Evolutionary conservation across 2,329 filamentous ascomycete species (phyloP).

Genomic region (Colletotrichum sp.): DNA sequence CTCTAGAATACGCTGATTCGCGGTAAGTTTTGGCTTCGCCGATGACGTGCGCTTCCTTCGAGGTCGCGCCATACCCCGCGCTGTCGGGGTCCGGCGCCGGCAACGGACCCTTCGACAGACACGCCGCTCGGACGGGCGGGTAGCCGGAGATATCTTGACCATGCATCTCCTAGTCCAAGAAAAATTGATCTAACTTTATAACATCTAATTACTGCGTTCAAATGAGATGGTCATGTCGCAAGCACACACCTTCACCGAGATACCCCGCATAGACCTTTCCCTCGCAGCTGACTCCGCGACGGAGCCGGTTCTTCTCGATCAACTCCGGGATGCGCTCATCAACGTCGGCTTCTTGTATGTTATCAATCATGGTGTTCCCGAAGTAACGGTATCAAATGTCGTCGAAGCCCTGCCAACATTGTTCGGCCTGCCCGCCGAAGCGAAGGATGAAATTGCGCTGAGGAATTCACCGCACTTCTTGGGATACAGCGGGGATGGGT

Average conservation of each 20-base stretch:
- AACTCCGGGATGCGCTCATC: slow-evolving; percentile 51
- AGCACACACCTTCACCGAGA: slow-evolving; percentile 35
- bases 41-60: slow-evolving; percentile 6
- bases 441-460: slow-evolving; percentile 47
- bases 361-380: slow-evolving; percentile 50
- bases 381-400: slow-evolving; percentile 38
- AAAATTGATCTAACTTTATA: neutral
- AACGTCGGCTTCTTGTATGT: slow-evolving; percentile 60
- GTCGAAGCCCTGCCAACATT: slow-evolving; percentile 44
- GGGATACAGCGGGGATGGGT: slow-evolving; percentile 60
- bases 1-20: neutral
- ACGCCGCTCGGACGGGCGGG: neutral
- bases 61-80: neutral
- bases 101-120: neutral
- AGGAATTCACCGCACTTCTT: slow-evolving; percentile 64
- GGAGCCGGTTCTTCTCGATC: slow-evolving; percentile 39
- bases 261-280: slow-evolving; percentile 56
- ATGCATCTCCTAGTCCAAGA: neutral
- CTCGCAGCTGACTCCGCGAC: slow-evolving; percentile 37
- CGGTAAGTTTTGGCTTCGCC: neutral
- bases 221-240: neutral
- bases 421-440: slow-evolving; percentile 41
- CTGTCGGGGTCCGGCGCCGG: neutral
- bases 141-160: neutral
- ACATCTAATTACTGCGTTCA: neutral